phyloP scores from a whole-genome alignment of 177 flowering plant species.

The Vitis hybrid region DNA sequence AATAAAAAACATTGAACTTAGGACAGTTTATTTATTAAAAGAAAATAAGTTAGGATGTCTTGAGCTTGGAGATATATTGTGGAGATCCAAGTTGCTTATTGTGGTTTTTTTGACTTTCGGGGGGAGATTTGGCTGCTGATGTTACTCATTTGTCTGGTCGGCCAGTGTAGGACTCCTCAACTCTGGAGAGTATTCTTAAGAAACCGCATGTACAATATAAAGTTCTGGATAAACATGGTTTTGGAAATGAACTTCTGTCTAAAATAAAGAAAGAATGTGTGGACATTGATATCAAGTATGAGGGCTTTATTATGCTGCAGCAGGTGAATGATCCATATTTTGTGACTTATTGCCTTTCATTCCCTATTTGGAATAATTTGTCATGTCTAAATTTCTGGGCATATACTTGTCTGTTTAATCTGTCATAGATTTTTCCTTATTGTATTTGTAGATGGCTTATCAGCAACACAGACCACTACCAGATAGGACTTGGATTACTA shows the following conservation, averaged over 20 bases:
- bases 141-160: no score
- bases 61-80: background rate
- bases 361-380: background rate
- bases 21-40: no score
- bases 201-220: slow-evolving; percentile 82
- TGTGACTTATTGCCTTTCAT: background rate
- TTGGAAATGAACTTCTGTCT: slow-evolving; percentile 63
- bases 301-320: slow-evolving; percentile 89
- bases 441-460: slow-evolving; percentile 58
- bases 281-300: slow-evolving; percentile 90
- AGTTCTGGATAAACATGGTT: slow-evolving; percentile 87
- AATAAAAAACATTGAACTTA: no score
- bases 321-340: slow-evolving; percentile 48
- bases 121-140: no score
- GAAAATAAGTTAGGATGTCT: no score
- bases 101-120: no score
- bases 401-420: background rate
- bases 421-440: background rate
- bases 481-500: slow-evolving; percentile 72
- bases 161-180: no score
- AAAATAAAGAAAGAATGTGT: slow-evolving; percentile 82
- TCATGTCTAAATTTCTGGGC: background rate
- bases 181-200: slow-evolving; percentile 49
- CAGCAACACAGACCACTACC: slow-evolving; percentile 81
- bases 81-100: background rate